Evolutionary conservation across 192 early-diverging fungal species (phyloP).

Genomic region (Rhizophagus clarus): DNA sequence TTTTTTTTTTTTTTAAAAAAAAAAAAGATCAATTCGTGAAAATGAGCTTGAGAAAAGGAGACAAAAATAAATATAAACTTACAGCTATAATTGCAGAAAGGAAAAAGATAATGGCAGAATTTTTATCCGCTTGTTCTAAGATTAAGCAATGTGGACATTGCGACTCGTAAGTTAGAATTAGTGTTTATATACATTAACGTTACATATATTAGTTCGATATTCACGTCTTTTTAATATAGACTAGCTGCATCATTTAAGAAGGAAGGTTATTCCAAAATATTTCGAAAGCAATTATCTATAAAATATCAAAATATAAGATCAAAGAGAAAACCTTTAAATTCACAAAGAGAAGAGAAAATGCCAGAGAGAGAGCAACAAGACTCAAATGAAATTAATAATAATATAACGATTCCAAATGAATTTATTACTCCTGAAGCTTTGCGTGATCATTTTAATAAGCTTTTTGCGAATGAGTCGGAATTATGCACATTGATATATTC

Average conservation of each 20-base stretch:
- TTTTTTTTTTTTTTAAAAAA: too few species aligned
- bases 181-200: neutral
- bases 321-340: slow-evolving; percentile 14
- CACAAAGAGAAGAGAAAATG: slow-evolving; percentile 28
- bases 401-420: slow-evolving; percentile 37
- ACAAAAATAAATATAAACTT: slow-evolving; percentile 14
- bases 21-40: slow-evolving; percentile 15
- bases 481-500: slow-evolving; percentile 86
- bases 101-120: slow-evolving; percentile 51
- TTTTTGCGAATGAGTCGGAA: slow-evolving; percentile 78
- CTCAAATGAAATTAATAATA: slow-evolving; percentile 41
- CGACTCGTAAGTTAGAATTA: slow-evolving; percentile 39
- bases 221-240: neutral
- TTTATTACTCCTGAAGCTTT: slow-evolving; percentile 78
- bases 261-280: slow-evolving; percentile 85
- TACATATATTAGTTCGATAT: neutral
- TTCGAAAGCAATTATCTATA: slow-evolving; percentile 69
- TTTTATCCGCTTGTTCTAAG: slow-evolving; percentile 45
- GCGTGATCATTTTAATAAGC: slow-evolving; percentile 69
- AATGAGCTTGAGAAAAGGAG: neutral
- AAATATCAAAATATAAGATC: slow-evolving; percentile 49
- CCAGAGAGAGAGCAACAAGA: slow-evolving; percentile 45
- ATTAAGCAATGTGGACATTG: slow-evolving; percentile 69
- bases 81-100: slow-evolving; percentile 57
- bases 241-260: slow-evolving; percentile 72